Base-by-base conservation (phyloP, 192 early-diverging fungal genomes). In the Obelidium mucronatum region DNA sequence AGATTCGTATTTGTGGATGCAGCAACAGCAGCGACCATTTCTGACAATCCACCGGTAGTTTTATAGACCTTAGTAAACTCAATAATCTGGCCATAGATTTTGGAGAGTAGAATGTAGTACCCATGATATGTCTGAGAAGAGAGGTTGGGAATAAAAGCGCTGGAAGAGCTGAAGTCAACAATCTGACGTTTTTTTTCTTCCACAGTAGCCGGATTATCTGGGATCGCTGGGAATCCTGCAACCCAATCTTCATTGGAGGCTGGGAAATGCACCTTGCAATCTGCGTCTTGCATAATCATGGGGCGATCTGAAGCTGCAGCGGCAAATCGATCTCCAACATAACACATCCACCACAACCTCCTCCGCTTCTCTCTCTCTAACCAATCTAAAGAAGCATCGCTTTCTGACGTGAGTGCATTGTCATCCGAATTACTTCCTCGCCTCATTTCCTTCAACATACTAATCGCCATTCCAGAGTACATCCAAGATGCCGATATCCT, bases 401-500 rank as follows among this genome's bases (percentile, higher is more conserved):
- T 51, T 17, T 33, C 31, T 35, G 48, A 31, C 26, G 31, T 35
- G 2, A 40, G 17, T 0, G 72, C 58, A 35, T 81, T 80, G 53
- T 82, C 80, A 42, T 80, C 81, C 2, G 77, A 73, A 28, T 85
- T 81, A 1, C 73, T 56, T 70, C 80, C 80, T 1, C 83, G 79
- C 44, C 78, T 80, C 24, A 86, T 61, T 58, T 82, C 80, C 37
- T 82, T 76, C 8, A 84, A 74, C 80, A 85, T 85, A 19, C 83
- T 39, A 24, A 86, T 82, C 1, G 85, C 85, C 83, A 85, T 85
- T 54, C 81, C 82, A 4, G 81, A 81, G 58, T 86, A 85, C 80
- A 86, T 82, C 80, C 81, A 86, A 4, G 83, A 81, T 0, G 79
- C 81, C 2, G 82, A 81, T 11, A 79, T 83, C 75, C 79, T 40